These are phyloP conservation scores for Cryptococcus sp. DNA, from an alignment of 1,284 basidiomycete species.

Conservation along the genomic window DNA sequence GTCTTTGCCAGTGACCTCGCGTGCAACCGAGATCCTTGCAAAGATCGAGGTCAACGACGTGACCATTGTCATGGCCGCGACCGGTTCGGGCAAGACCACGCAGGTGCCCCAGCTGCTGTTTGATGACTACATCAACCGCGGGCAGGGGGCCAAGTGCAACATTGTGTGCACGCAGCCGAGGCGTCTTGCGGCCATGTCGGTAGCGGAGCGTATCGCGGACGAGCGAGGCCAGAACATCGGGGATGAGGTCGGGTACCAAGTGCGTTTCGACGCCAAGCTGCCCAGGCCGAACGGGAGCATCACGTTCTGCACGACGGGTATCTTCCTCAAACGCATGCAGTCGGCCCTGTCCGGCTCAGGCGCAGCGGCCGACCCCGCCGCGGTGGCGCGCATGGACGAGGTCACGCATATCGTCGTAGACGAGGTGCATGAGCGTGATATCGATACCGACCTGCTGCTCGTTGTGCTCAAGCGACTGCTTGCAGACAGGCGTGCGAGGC, in stretches of 20 bases:
- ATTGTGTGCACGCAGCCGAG: conserved; percentile 92
- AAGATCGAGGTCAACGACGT: conserved; percentile 78
- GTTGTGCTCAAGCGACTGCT: conserved; percentile 86
- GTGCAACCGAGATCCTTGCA: conserved; percentile 62
- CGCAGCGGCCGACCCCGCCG: conserved; percentile 44
- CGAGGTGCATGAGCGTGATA: conserved; percentile 94
- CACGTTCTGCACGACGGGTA: conserved; percentile 91
- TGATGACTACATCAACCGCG: conserved; percentile 74
- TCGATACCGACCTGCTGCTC: conserved; percentile 88
- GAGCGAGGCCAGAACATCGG: conserved; percentile 79
- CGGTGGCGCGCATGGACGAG: conserved; percentile 61
- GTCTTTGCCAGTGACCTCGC: conserved; percentile 69
- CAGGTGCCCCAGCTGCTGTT: conserved; percentile 92
- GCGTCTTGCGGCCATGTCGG: conserved; percentile 86
- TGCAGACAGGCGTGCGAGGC: conserved; percentile 68
- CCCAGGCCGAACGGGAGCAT: conserved; percentile 78
- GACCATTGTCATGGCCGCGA: conserved; percentile 90
- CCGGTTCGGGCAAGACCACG: conserved; percentile 94
- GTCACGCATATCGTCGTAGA: conserved; percentile 91
- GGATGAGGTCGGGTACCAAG: conserved; percentile 78
- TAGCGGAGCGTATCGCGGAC: conserved; percentile 86
- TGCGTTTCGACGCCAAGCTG: conserved; percentile 80
- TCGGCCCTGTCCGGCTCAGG: conserved; percentile 56
- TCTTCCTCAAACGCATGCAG: conserved; percentile 86
- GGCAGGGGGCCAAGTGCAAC: conserved; percentile 81